These are phyloP conservation scores for Plantago lanceolata DNA, from an alignment of 305 asterid species.

Conservation along the genomic window DNA sequence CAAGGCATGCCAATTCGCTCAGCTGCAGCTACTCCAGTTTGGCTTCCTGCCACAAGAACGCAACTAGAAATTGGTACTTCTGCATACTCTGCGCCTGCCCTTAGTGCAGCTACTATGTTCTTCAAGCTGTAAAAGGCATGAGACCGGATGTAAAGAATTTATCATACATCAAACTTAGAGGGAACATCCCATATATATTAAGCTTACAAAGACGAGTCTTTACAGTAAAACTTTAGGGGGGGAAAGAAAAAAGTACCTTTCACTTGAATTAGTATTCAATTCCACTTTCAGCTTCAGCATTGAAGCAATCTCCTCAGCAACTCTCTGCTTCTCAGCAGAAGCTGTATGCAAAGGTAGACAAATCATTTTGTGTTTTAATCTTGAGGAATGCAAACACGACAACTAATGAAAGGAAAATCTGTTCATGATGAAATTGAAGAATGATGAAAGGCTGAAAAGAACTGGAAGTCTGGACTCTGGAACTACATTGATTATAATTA, in stretches of 20 bases:
- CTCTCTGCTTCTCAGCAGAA: conserved; percentile 73
- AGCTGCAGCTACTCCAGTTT: conserved; percentile 72
- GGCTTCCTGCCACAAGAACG: conserved; percentile 83
- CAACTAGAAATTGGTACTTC: conserved; percentile 52
- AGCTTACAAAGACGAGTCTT: neutral
- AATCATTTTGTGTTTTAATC: conserved; percentile 11
- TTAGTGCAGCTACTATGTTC: conserved; percentile 56
- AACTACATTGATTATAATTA: no score
- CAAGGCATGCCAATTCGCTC: conserved; percentile 81
- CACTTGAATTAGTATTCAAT: conserved; percentile 60
- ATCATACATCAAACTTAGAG: neutral
- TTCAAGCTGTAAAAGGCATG: conserved; percentile 49
- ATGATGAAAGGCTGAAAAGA: no score
- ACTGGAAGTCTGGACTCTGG: no score
- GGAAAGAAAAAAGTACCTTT: conserved; percentile 40
- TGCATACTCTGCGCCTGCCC: conserved; percentile 86
- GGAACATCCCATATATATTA: neutral
- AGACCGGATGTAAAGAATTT: neutral
- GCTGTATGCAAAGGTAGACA: conserved; percentile 38
- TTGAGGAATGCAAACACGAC: neutral
- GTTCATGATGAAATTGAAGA: no score
- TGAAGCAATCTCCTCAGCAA: conserved; percentile 90
- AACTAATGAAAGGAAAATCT: neutral
- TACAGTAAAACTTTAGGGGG: neutral
- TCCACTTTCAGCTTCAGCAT: conserved; percentile 80